Conservation (phyloP, 225 moss, liverwort and hornwort species). For the Physcomitrium patens region DNA sequence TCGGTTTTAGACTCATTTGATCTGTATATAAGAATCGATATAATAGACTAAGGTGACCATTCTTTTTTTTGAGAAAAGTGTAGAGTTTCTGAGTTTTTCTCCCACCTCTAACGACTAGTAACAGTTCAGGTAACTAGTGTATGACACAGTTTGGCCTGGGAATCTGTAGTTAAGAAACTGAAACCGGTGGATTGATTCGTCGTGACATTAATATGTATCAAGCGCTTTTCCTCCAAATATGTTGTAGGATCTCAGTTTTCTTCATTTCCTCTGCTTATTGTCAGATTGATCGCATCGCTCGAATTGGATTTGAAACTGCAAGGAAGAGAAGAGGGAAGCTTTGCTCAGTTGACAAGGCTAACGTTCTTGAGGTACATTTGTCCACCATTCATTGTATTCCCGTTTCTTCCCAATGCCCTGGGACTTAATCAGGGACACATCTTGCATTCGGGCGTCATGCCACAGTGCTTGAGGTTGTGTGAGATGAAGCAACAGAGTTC, state of each 20-base stretch:
- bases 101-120: constrained; percentile 12
- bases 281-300: constrained; percentile 93
- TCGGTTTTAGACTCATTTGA: constrained; percentile 17
- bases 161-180: not conserved
- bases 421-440: not conserved
- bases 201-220: constrained; percentile 16
- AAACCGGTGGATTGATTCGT: not conserved
- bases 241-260: not conserved
- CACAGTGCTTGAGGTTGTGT: constrained; percentile 3
- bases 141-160: not conserved
- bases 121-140: constrained; percentile 13
- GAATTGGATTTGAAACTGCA: constrained; percentile 93
- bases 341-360: constrained; percentile 99
- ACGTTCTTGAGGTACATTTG: constrained; percentile 81
- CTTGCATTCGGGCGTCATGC: not conserved
- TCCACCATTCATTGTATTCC: constrained; percentile 2
- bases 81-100: not conserved
- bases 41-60: not conserved
- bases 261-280: constrained; percentile 17
- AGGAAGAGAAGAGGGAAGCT: constrained; percentile 81
- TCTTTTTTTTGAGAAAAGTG: constrained; percentile 14
- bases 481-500: not conserved
- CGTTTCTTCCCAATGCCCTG: constrained; percentile 6
- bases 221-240: not conserved
- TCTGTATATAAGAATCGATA: constrained; percentile 9